Base-by-base conservation (phyloP, 2,329 filamentous ascomycete species). In the Bipolaris gigantea region DNA sequence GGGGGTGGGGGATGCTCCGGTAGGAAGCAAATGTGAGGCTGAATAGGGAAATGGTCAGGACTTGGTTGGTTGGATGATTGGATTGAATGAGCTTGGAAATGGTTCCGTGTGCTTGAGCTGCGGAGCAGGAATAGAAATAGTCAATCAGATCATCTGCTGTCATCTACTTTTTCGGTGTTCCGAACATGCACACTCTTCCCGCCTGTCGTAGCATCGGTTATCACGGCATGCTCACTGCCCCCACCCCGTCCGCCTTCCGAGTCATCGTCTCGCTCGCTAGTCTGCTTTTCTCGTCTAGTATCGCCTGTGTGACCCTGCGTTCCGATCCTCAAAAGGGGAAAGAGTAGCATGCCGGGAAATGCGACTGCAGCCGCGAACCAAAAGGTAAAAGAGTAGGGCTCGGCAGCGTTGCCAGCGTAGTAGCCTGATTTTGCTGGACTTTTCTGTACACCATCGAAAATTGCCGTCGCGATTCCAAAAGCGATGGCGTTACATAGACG, bases 391-490 rank as follows among this genome's bases (percentile, higher is more conserved):
- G 78, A 76, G 60, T 80, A 85, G 7, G 82, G 79, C 50, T 80
- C 72, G 39, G 78, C 77, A 0, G 69, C 64, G 48, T 83, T 76
- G 13, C 69, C 69, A 9, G 73, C 68, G 49, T 80, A 77, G 46
- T 81, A 77, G 0, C 69, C 73, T 6, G 68, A 69, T 15, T 64
- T 59, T 0, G 64, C 58, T 2, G 74, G 73, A 5, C 54, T 63
- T 5, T 66, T 62, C 41, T 72, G 52, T 15, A 69, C 75, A 0
- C 79, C 79, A 58, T 80, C 81, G 62, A 82, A 86, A 7, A 86
- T 77, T 0, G 85, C 85, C 0, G 85, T 88, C 3, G 83, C 80
- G 44, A 88, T 79, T 1, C 84, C 85, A 49, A 87, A 79, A 3
- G 84, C 83, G 1, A 87, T 73, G 0, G 85, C 85, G 46, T 79